Evolutionary conservation across 352 stramenopile genomes (phyloP).

Genomic region (Pythium utonaiense): DNA sequence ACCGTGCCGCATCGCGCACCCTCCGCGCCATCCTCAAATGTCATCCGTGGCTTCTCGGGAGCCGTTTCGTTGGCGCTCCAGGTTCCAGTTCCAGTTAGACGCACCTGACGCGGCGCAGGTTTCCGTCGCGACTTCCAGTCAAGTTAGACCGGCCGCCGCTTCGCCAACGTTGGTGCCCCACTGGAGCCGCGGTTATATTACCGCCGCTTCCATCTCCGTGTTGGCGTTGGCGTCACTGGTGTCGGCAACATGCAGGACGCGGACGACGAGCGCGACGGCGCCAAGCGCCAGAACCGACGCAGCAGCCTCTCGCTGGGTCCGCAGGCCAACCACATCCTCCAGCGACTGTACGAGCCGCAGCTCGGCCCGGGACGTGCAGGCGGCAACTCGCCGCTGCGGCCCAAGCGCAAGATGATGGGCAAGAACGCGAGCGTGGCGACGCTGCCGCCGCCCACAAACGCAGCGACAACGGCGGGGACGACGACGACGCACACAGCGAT

Average conservation of each 20-base stretch:
- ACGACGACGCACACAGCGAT: not conserved
- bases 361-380: constrained; percentile 28
- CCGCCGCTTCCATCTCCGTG: not conserved
- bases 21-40: too few relatives aligned
- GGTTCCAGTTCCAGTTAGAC: constrained; percentile 6
- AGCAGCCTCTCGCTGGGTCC: constrained; percentile 43
- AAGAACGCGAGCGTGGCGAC: constrained; percentile 42
- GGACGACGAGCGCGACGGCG: constrained; percentile 41
- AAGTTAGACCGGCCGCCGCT: constrained; percentile 2
- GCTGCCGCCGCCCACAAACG: constrained; percentile 18
- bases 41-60: too few relatives aligned
- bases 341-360: constrained; percentile 64
- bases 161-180: too few relatives aligned
- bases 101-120: not conserved
- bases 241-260: constrained; percentile 9
- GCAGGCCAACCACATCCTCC: constrained; percentile 56
- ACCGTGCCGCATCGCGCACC: too few relatives aligned
- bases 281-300: constrained; percentile 38
- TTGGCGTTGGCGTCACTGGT: not conserved
- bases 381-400: constrained; percentile 36
- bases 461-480: not conserved
- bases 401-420: constrained; percentile 41
- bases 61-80: not conserved
- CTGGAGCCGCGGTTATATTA: not conserved
- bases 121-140: not conserved